Conservation (phyloP, 176 grass and related monocot species). For the Zoysia japonica region DNA sequence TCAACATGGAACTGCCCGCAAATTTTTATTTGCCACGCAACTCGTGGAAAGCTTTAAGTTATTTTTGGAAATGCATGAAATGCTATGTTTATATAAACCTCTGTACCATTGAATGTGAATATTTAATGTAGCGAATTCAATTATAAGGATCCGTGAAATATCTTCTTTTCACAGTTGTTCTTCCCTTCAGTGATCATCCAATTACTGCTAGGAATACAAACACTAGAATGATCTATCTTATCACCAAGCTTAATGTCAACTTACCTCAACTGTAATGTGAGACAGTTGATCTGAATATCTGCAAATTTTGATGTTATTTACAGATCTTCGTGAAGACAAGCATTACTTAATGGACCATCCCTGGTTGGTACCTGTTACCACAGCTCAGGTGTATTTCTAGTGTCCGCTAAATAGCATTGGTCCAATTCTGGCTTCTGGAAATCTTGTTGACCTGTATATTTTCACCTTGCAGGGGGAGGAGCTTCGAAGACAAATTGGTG, state of each 20-base stretch:
- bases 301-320: slow-evolving; percentile 16
- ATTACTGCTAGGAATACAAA: not conserved
- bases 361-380: slow-evolving; percentile 84
- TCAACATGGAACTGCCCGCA: not conserved
- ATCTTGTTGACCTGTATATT: not conserved
- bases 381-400: slow-evolving; percentile 65
- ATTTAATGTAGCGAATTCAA: not conserved
- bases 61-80: not conserved
- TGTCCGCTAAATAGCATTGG: not conserved
- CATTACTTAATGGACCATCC: slow-evolving; percentile 97
- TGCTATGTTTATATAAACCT: slow-evolving; percentile 21
- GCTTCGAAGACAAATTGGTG: slow-evolving; percentile 89
- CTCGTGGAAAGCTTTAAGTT: slow-evolving; percentile 14
- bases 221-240: not conserved
- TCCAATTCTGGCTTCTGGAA: slow-evolving; percentile 6
- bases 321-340: slow-evolving; percentile 99
- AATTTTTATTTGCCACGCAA: slow-evolving; percentile 7
- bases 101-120: not conserved
- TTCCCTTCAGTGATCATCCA: not conserved
- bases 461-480: slow-evolving; percentile 73
- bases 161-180: not conserved
- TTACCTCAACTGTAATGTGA: not conserved
- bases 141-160: not conserved
- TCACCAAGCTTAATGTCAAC: not conserved
- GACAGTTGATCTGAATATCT: slow-evolving; percentile 17